Evolutionary conservation across 148 eudicot genomes (phyloP), one percentile per base, ranked within the genome.

Genomic region (Camellia granthamiana): DNA sequence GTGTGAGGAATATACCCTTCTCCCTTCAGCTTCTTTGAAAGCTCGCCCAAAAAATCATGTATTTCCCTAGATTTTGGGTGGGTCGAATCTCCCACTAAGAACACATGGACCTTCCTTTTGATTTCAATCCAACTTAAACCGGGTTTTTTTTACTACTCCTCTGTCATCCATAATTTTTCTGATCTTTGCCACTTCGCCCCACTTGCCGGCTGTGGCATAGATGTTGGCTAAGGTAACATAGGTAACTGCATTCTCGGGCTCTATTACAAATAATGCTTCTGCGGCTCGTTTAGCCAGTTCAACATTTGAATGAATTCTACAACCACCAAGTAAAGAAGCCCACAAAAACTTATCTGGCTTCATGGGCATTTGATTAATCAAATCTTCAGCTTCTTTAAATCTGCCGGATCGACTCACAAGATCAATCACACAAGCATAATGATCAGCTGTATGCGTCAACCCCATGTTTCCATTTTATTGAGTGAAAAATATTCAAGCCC

Each of bases 1-100:
- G 90, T 88, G 77, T 88, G 89, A 16, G 92, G 92, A 14, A 86
- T 84, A 75, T 86, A 90, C 80, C 92, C 92, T 83, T 88, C 90
- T 84, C 83, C 89, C 83, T 79, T 90, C 90, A 90, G 86, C 77
- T 77, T 85, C 85, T 73, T 88, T 13, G 86, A 88, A 54, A 86
- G 81, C 77, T 90, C 85, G 23, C 19, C 69, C 77, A 86, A 87
- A 72, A 79, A 88, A 44, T 82, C 81, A n/a, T 77, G 75, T 63
- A 90, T 88, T 54, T 86, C 80, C 55, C 74, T 71, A 69, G 83
- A 86, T 60, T 75, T 75, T n/a, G 89, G 87, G 83, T 90, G 90
- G 64, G 90, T 83, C 16, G 77, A 78, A 76, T 88, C 92, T 21
- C 92, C 92, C 62, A 90, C 89, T 69, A 85, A 74, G 80, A 90